Evolutionary conservation across 2,329 filamentous ascomycete species (phyloP).

Genomic region (Hypoxylon sp.): DNA sequence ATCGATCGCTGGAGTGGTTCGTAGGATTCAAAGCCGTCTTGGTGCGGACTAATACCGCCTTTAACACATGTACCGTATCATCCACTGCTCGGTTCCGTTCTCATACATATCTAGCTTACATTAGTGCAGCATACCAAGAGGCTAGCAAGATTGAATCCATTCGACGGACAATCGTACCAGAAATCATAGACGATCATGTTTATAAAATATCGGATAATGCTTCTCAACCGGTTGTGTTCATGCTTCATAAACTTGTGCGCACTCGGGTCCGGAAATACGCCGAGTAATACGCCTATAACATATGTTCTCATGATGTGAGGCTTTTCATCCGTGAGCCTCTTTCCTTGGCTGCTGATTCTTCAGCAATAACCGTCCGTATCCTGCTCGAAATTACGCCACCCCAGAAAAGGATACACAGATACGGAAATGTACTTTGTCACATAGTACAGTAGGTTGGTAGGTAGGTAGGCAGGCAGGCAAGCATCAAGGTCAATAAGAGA

Average conservation of each 20-base stretch:
- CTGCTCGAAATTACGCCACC: conserved; percentile 32
- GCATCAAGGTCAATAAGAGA: conserved; percentile 38
- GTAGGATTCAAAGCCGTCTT: conserved; percentile 34
- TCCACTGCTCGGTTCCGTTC: conserved; percentile 39
- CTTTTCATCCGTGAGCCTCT: conserved; percentile 25
- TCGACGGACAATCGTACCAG: conserved; percentile 28
- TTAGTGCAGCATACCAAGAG: conserved; percentile 35
- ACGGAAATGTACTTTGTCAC: conserved; percentile 19
- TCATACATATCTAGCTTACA: conserved; percentile 38
- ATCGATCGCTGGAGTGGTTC: conserved; percentile 41
- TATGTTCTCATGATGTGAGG: conserved; percentile 1
- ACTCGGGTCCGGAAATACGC: conserved; percentile 1
- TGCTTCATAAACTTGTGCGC: conserved; percentile 7
- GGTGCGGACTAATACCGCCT: conserved; percentile 42
- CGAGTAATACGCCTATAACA: conserved; percentile 7
- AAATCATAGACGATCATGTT: conserved; percentile 18
- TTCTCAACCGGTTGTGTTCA: neutral
- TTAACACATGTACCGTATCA: conserved; percentile 43
- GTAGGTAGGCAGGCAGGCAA: conserved; percentile 5
- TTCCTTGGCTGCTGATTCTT: conserved; percentile 29
- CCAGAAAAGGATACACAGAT: conserved; percentile 14
- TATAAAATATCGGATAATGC: conserved; percentile 15
- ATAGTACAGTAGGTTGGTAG: conserved; percentile 2
- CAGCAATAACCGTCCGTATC: conserved; percentile 4
- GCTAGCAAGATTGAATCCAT: conserved; percentile 29